These are phyloP conservation scores for Juncus inflexus DNA, from an alignment of 176 grass and related monocot species.

Conservation along the genomic window DNA sequence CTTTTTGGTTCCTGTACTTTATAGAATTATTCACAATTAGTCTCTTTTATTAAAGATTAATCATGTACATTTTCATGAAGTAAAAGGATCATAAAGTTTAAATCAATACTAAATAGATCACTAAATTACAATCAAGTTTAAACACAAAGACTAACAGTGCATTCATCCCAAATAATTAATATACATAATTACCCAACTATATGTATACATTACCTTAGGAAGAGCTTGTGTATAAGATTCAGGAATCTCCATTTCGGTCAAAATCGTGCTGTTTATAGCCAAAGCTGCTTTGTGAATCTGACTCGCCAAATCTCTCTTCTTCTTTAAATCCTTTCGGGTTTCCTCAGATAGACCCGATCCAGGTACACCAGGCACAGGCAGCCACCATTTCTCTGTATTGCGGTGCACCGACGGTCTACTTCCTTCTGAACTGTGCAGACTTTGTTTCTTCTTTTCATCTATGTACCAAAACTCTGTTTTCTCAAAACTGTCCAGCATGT, in stretches of 20 bases:
- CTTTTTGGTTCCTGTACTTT: too few species aligned
- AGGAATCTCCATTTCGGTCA: conserved; percentile 61
- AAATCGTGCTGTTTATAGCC: conserved; percentile 71
- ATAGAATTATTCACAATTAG: too few species aligned
- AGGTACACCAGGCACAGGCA: conserved; percentile 69
- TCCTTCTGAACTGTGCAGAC: conserved; percentile 23
- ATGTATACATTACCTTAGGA: conserved; percentile 47
- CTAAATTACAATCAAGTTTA: too few species aligned
- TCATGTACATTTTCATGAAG: too few species aligned
- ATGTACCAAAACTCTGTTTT: conserved; percentile 93
- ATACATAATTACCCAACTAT: too few species aligned
- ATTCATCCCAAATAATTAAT: too few species aligned
- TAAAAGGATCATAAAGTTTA: too few species aligned
- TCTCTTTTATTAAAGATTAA: too few species aligned
- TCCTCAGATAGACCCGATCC: conserved; percentile 56
- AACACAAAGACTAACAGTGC: too few species aligned
- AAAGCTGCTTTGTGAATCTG: conserved; percentile 91
- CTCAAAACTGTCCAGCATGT: conserved; percentile 70
- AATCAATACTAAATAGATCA: too few species aligned
- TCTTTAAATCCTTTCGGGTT: conserved; percentile 49
- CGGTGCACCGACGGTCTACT: conserved; percentile 32
- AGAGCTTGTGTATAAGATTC: conserved; percentile 60
- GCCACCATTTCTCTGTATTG: conserved; percentile 78
- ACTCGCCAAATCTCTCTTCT: conserved; percentile 67
- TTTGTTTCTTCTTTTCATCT: conserved; percentile 41